Conservation (phyloP, 495 filamentous ascomycete species). For the Aspergillus biplanus region DNA sequence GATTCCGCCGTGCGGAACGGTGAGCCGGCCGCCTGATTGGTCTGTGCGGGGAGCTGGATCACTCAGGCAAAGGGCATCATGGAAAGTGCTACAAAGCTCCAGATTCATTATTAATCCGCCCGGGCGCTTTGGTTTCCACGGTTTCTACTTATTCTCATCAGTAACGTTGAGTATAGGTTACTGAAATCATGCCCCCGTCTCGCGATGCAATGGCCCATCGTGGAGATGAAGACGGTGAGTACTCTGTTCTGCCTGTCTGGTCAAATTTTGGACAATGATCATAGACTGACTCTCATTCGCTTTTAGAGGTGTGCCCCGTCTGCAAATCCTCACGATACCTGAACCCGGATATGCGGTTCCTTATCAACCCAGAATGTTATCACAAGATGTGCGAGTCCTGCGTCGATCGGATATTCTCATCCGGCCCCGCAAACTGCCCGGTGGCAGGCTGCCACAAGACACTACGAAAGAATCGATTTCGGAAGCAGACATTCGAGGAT, state of each 20-base stretch:
- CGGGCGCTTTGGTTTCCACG: too few relatives aligned
- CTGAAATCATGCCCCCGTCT: slow-evolving; percentile 37
- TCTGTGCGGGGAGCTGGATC: slow-evolving; percentile 18
- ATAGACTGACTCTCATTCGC: slow-evolving; percentile 24
- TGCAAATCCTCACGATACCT: slow-evolving; percentile 96
- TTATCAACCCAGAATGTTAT: slow-evolving; percentile 97
- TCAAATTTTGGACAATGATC: background rate
- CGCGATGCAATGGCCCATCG: slow-evolving; percentile 38
- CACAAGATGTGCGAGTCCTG: slow-evolving; percentile 97
- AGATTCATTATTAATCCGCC: background rate
- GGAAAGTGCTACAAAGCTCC: background rate
- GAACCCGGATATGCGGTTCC: slow-evolving; percentile 89
- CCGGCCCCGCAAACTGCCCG: slow-evolving; percentile 87
- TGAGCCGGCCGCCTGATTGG: slow-evolving; percentile 30
- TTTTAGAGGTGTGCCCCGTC: slow-evolving; percentile 85
- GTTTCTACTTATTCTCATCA: slow-evolving; percentile 4
- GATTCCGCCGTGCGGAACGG: slow-evolving; percentile 31
- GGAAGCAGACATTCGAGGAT: slow-evolving; percentile 87
- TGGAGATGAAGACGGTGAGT: slow-evolving; percentile 57
- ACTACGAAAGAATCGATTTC: slow-evolving; percentile 81
- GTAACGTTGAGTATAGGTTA: slow-evolving; percentile 7
- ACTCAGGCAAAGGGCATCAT: background rate
- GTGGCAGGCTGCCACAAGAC: slow-evolving; percentile 85
- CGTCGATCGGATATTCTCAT: slow-evolving; percentile 91
- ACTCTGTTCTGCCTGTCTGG: background rate